Conservation (phyloP, 2,329 filamentous ascomycete genomes). For the Alternaria hordeiaustralica region DNA sequence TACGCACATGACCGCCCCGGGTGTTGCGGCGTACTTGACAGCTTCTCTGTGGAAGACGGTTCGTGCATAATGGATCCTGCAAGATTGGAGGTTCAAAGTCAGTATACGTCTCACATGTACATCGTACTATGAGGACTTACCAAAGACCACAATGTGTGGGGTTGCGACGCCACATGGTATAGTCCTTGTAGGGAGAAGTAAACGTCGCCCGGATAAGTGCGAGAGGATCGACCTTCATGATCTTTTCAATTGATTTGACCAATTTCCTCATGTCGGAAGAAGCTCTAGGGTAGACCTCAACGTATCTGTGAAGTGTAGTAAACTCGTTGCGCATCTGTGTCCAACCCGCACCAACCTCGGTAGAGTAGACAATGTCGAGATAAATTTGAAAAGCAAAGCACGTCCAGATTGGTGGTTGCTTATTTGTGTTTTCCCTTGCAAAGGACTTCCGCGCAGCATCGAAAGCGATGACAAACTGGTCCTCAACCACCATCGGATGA, state of each 20-base stretch:
- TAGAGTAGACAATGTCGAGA: background rate
- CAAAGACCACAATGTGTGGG: background rate
- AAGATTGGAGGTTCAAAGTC: rapidly evolving
- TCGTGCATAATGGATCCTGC: background rate
- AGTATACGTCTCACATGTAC: background rate
- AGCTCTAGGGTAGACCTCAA: background rate
- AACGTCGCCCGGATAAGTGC: rapidly evolving
- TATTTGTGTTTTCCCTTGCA: background rate
- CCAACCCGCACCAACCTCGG: background rate
- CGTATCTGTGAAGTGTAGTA: background rate
- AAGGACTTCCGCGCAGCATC: background rate
- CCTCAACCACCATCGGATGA: background rate
- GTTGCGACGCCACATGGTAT: background rate
- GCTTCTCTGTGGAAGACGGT: background rate
- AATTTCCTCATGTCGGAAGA: background rate
- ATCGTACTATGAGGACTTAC: background rate
- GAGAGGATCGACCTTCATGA: background rate
- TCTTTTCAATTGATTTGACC: background rate
- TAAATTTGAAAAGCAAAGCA: background rate
- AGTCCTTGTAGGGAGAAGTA: background rate
- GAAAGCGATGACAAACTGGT: background rate
- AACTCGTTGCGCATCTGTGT: background rate
- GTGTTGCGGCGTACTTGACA: background rate
- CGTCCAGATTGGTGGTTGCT: background rate
- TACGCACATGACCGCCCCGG: background rate